Evolutionary conservation across 345 rosid species (phyloP).

Genomic region (Eutrema japonicum): DNA sequence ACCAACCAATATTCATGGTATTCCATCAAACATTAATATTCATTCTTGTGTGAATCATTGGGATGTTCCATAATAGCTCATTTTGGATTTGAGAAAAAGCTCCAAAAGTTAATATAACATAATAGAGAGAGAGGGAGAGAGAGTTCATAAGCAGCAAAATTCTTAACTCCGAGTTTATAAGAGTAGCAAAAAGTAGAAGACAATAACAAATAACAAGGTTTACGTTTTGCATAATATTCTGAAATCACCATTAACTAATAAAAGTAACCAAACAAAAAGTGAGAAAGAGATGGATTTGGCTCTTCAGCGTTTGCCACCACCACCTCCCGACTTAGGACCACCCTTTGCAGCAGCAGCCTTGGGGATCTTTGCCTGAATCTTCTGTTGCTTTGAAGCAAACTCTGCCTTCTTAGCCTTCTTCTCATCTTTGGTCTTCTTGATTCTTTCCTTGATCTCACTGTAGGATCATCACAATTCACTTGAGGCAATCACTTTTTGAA

Average conservation of each 20-base stretch:
- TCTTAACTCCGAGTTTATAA: conserved; percentile 28
- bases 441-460: conserved; percentile 52
- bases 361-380: conserved; percentile 41
- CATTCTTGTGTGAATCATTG: too few species aligned
- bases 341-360: conserved; percentile 49
- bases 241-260: conserved; percentile 35
- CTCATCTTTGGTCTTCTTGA: conserved; percentile 48
- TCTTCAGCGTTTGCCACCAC: conserved; percentile 49
- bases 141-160: conserved; percentile 23
- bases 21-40: too few species aligned
- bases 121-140: not conserved
- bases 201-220: conserved; percentile 27
- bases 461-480: conserved; percentile 22
- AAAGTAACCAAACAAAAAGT: conserved; percentile 7
- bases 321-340: conserved; percentile 49
- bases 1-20: too few species aligned
- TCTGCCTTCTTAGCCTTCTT: conserved; percentile 50
- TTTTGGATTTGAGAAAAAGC: too few species aligned
- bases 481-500: not conserved
- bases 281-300: conserved; percentile 4
- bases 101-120: too few species aligned
- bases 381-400: conserved; percentile 42
- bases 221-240: conserved; percentile 31
- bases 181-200: conserved; percentile 22
- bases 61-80: too few species aligned